Percentiles rank a stretch among this genome's conserved stretches.
phyloP scores from a whole-genome alignment of 768 basidiomycete genomes.

The Leccinum imitatum region DNA sequence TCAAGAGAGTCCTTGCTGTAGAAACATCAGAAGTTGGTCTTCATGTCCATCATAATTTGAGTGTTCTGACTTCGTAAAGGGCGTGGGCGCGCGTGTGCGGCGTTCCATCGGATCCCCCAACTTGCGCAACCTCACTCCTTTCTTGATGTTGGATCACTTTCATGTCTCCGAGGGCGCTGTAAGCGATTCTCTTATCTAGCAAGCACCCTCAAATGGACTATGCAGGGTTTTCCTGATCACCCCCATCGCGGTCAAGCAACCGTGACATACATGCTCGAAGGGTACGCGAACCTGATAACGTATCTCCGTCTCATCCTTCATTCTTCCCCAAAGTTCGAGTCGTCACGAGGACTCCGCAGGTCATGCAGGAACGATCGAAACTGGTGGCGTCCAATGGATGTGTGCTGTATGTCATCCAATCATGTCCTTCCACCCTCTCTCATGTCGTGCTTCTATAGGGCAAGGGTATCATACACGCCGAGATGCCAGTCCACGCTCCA shows the following conservation, averaged over 20 bases:
- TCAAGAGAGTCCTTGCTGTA: constrained; percentile 74
- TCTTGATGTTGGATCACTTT: constrained; percentile 89
- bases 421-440: not conserved
- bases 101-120: constrained; percentile 78
- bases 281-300: constrained; percentile 38
- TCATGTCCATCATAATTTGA: not conserved
- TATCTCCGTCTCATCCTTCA: not conserved
- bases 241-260: constrained; percentile 90
- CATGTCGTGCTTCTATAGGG: constrained; percentile 36
- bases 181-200: constrained; percentile 23
- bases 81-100: constrained; percentile 79
- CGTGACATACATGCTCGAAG: constrained; percentile 87
- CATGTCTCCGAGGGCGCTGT: constrained; percentile 69
- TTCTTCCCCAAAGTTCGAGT: constrained; percentile 48
- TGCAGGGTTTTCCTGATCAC: constrained; percentile 89
- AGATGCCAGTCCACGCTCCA: constrained; percentile 81
- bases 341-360: constrained; percentile 92
- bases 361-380: constrained; percentile 69
- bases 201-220: not conserved
- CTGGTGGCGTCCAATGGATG: constrained; percentile 97
- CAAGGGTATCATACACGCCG: constrained; percentile 76
- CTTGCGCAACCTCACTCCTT: constrained; percentile 83
- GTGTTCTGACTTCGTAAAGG: constrained; percentile 40
- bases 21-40: constrained; percentile 67
- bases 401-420: constrained; percentile 54